phyloP scores from a whole-genome alignment of 108 stramenopile species.

The Fistulifera solaris region DNA sequence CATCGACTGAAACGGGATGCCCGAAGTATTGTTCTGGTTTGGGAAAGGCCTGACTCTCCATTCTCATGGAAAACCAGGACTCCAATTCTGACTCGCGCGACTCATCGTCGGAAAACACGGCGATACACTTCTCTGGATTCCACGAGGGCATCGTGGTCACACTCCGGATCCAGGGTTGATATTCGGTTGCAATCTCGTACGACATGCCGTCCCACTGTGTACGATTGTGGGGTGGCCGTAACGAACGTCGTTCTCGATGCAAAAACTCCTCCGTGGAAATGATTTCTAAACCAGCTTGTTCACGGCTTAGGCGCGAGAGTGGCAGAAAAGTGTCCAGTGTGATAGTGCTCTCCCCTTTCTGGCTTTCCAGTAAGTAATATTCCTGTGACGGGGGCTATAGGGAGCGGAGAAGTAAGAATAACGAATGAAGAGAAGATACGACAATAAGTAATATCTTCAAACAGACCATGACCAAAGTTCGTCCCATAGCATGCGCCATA shows the following conservation, averaged over 20 bases:
- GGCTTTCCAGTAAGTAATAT: neutral
- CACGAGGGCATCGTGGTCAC: conserved; percentile 33
- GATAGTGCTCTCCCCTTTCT: conserved; percentile 27
- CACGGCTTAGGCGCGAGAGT: conserved; percentile 35
- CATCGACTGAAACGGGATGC: conserved; percentile 64
- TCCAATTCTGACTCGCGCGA: conserved; percentile 26
- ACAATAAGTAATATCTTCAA: too few species aligned
- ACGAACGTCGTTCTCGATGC: conserved; percentile 36
- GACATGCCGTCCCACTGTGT: conserved; percentile 57
- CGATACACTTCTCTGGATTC: conserved; percentile 47
- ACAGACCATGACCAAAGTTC: conserved; percentile 63
- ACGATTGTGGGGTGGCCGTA: conserved; percentile 55
- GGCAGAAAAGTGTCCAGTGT: conserved; percentile 54
- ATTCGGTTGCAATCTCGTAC: conserved; percentile 10
- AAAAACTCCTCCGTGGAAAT: conserved; percentile 80
- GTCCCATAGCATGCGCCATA: conserved; percentile 71
- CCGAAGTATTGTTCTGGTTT: conserved; percentile 15
- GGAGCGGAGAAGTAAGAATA: neutral
- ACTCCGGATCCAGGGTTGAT: conserved; percentile 32
- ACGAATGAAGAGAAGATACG: too few species aligned
- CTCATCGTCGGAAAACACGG: conserved; percentile 43
- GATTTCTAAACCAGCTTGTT: conserved; percentile 63
- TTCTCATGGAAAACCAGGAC: conserved; percentile 28
- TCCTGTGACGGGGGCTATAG: neutral
- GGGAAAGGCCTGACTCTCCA: conserved; percentile 16